phyloP scores from a whole-genome alignment of 257 asterid genomes.

The Solanum clarkiae region DNA sequence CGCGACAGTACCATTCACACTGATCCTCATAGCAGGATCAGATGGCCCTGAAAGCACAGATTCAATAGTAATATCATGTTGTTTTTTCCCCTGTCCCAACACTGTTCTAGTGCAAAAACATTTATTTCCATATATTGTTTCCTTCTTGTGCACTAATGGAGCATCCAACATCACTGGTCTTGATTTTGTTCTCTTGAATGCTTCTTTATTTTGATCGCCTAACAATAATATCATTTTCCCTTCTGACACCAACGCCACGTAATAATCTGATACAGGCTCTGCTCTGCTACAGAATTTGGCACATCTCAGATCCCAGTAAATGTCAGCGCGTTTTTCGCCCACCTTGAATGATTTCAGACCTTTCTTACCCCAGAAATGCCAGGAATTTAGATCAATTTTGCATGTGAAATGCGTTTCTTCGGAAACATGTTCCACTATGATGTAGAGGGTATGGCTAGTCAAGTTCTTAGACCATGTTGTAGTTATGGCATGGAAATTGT shows the following conservation, averaged over 20 bases:
- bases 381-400: conserved; percentile 77
- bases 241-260: conserved; percentile 54
- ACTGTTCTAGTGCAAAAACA: conserved; percentile 60
- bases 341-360: conserved; percentile 58
- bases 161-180: conserved; percentile 33
- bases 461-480: conserved; percentile 65
- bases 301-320: conserved; percentile 66
- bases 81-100: conserved; percentile 47
- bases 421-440: conserved; percentile 33
- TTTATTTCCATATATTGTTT: conserved; percentile 55
- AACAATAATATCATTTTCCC: conserved; percentile 46
- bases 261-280: conserved; percentile 57
- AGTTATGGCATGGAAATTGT: conserved; percentile 19
- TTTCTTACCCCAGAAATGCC: conserved; percentile 93
- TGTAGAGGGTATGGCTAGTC: conserved; percentile 49
- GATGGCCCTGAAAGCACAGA: conserved; percentile 26
- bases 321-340: conserved; percentile 45
- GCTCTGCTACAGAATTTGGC: conserved; percentile 51
- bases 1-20: conserved; percentile 56
- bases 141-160: conserved; percentile 53
- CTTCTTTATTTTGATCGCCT: conserved; percentile 68
- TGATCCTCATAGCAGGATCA: conserved; percentile 83
- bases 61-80: conserved; percentile 59
- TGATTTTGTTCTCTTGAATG: conserved; percentile 43
- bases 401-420: conserved; percentile 48